A percentile compares a stretch with the other conserved stretches of the same genome.
phyloP scores from a whole-genome alignment of 2,329 filamentous ascomycete genomes.

The Colletotrichum tabaci region DNA sequence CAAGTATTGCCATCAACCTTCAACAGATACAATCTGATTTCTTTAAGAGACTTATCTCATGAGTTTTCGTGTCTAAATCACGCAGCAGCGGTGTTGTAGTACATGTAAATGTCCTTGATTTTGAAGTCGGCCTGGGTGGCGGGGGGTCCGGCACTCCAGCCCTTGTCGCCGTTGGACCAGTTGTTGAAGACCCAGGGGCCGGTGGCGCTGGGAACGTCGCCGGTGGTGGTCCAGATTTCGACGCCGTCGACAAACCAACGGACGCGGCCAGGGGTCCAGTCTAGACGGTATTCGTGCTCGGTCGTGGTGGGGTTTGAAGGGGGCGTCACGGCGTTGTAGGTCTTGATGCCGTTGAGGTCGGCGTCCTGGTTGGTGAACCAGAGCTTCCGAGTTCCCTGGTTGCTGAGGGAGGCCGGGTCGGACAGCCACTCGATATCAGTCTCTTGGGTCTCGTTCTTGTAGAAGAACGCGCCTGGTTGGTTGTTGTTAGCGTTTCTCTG shows the following conservation, averaged over 20 bases:
- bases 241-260: constrained; percentile 49
- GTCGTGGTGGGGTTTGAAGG: constrained; percentile 45
- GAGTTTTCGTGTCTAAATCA: too few species aligned
- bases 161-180: constrained; percentile 51
- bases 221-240: constrained; percentile 46
- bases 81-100: constrained; percentile 47
- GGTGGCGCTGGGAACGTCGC: constrained; percentile 46
- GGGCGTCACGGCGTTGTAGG: constrained; percentile 40
- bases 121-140: constrained; percentile 48
- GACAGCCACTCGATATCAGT: constrained; percentile 53
- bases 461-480: constrained; percentile 50
- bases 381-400: constrained; percentile 46
- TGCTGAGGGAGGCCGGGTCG: constrained; percentile 47
- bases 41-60: background rate
- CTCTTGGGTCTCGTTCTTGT: constrained; percentile 48
- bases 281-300: constrained; percentile 52
- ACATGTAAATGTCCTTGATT: constrained; percentile 44
- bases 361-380: constrained; percentile 52
- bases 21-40: too few species aligned
- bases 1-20: too few species aligned
- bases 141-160: constrained; percentile 50
- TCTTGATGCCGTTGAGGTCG: constrained; percentile 43
- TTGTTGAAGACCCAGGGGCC: constrained; percentile 52
- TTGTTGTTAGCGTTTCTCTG: background rate
- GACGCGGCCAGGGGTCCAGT: constrained; percentile 48